phyloP scores from a whole-genome alignment of 495 filamentous ascomycete species.

The Penicillium turbatum region DNA sequence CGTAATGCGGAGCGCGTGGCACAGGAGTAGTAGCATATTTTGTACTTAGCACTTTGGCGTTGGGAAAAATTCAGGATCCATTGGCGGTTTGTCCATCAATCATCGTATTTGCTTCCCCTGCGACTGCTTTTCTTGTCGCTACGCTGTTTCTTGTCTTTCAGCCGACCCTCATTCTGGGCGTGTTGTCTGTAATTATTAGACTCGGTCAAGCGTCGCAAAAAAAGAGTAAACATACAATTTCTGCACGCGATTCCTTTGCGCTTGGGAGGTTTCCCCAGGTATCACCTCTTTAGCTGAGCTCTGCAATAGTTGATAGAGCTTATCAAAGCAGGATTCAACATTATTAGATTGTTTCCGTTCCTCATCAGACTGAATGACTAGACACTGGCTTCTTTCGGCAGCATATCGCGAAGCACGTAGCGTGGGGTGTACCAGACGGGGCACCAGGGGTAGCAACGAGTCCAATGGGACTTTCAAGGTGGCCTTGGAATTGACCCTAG shows the following conservation, averaged over 20 bases:
- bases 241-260: constrained; percentile 54
- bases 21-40: constrained; percentile 14
- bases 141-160: constrained; percentile 72
- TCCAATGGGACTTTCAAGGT: constrained; percentile 62
- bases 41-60: constrained; percentile 22
- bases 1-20: constrained; percentile 35
- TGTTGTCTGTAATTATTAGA: constrained; percentile 53
- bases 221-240: constrained; percentile 53
- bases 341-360: constrained; percentile 63
- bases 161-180: constrained; percentile 62
- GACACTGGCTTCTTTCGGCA: constrained; percentile 55
- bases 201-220: neutral
- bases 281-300: constrained; percentile 50
- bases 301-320: constrained; percentile 55
- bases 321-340: constrained; percentile 57
- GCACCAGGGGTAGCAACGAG: constrained; percentile 58
- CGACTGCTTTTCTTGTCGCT: constrained; percentile 76
- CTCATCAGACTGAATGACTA: constrained; percentile 66
- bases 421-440: constrained; percentile 59
- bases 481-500: constrained; percentile 88
- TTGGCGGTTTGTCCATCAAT: constrained; percentile 25
- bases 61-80: constrained; percentile 22
- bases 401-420: constrained; percentile 68
- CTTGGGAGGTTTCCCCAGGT: constrained; percentile 61
- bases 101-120: constrained; percentile 45